These are phyloP conservation scores for Malus asiatica DNA, from an alignment of 306 rosid genomes.

Conservation along the genomic window DNA sequence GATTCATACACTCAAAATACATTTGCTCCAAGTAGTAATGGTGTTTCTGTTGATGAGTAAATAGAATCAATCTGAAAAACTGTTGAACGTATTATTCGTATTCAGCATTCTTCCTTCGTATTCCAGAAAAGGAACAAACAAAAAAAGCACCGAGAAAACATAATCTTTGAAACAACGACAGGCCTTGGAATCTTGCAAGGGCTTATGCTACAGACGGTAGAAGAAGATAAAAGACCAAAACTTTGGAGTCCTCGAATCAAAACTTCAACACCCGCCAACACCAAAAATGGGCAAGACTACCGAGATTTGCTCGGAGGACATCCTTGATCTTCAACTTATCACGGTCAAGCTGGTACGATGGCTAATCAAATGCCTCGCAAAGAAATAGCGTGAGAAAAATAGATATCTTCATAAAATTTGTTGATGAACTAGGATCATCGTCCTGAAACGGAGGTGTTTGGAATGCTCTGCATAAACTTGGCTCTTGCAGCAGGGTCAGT, in stretches of 20 bases:
- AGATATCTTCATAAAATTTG: background rate
- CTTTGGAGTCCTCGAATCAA: background rate
- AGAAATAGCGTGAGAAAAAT: background rate
- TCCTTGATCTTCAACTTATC: background rate
- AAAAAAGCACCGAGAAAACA: background rate
- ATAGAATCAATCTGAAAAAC: background rate
- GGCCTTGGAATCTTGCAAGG: constrained; percentile 5
- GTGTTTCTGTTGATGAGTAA: background rate
- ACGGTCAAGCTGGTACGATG: background rate
- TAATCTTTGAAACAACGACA: constrained; percentile 11
- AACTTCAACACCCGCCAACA: background rate
- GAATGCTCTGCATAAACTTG: constrained; percentile 70
- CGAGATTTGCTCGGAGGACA: background rate
- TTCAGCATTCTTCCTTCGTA: constrained; percentile 1
- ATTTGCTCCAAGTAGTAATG: background rate
- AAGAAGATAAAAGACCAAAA: constrained; percentile 5
- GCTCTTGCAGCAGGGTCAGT: constrained; percentile 50
- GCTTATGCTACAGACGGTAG: constrained; percentile 7
- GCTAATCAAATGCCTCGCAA: background rate
- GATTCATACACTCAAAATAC: background rate
- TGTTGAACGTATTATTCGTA: background rate
- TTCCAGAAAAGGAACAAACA: background rate
- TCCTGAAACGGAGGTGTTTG: constrained; percentile 32
- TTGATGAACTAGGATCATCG: constrained; percentile 17
- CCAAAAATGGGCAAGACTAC: background rate